These are phyloP conservation scores for Candida coquimbonensis DNA, from an alignment of 805 yeast genomes.

Conservation along the genomic window DNA sequence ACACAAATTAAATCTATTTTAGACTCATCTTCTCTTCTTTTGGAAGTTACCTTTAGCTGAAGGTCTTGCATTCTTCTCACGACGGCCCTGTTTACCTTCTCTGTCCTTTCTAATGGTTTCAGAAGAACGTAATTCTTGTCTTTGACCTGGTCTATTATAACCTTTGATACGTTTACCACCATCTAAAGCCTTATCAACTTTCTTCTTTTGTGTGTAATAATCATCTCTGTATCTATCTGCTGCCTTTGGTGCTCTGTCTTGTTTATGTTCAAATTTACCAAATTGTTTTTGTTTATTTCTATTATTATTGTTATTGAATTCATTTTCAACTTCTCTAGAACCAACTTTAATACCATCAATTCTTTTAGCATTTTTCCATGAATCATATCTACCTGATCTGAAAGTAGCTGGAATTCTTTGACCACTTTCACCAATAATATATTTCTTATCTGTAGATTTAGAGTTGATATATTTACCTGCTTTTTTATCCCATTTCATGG, in stretches of 20 bases:
- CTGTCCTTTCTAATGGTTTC: slow-evolving; percentile 79
- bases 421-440: slow-evolving; percentile 92
- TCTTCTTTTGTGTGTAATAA: slow-evolving; percentile 71
- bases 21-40: slow-evolving; percentile 28
- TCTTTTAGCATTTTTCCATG: slow-evolving; percentile 76
- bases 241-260: slow-evolving; percentile 70
- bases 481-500: slow-evolving; percentile 89
- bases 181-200: slow-evolving; percentile 73
- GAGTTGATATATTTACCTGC: slow-evolving; percentile 83
- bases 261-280: slow-evolving; percentile 61
- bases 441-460: slow-evolving; percentile 74
- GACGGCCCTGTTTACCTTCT: slow-evolving; percentile 57
- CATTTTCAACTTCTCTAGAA: slow-evolving; percentile 36
- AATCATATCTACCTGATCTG: slow-evolving; percentile 85
- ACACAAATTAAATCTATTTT: neutral
- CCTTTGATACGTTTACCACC: slow-evolving; percentile 72
- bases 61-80: slow-evolving; percentile 84
- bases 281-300: slow-evolving; percentile 17
- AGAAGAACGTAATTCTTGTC: slow-evolving; percentile 54
- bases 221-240: slow-evolving; percentile 93
- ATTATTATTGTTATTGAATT: slow-evolving; percentile 17
- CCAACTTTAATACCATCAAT: slow-evolving; percentile 49
- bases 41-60: slow-evolving; percentile 6
- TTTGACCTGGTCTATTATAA: slow-evolving; percentile 26
- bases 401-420: slow-evolving; percentile 86